Evolutionary conservation across 768 basidiomycete species (phyloP), one percentile per base, ranked within the genome.

Genomic region (Lentinula boryana): DNA sequence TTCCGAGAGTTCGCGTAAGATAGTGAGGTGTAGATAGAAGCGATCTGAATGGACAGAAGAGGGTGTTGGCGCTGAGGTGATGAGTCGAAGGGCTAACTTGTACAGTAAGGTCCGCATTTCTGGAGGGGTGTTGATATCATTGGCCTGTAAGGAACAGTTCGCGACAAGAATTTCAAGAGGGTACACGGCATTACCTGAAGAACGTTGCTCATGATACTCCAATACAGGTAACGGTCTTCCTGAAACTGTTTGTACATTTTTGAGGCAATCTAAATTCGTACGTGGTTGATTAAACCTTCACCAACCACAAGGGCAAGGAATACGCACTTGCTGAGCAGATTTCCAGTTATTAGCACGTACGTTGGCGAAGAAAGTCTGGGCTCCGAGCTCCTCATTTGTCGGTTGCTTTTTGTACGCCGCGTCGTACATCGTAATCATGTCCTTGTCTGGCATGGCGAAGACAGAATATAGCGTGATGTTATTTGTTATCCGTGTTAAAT

Each of bases 231-330:
- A 44, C 88, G 80, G 58, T 90, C 88, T 36, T 89, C 85, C 61
- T 88, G 88, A 69, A 93, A 94, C 65, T 88, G 85, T 68, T 91
- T 93, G 76, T 87, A 81, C 84, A 94, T 84, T 68, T 84, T 87
- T 4, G 87, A 87, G 21, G 91, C 85, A 60, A 92, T 79, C 91
- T 93, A 54, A 58, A 46, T 60, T 59, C 51, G 9, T 27, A 21
- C 35, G 4, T 23, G 21, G 44, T 60, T 10, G 32, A 60, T 38
- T 63, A 64, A 23, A 27, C 27, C 27, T 27, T 23, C 6, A 36
- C 44, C 3, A 23, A 44, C 38, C 12, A 10, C 16, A 50, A 7
- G n/a, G 33, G 12, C 8, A n/a, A 13, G 8, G 6, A 48, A 13
- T n/a, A 64, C 69, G 60, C 66, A 89, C 91, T 78, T 88, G 87